A percentile compares a stretch with the other conserved stretches of the same genome.
Conservation (phyloP, 139 green algal species). For the Pleodorina starrii region DNA sequence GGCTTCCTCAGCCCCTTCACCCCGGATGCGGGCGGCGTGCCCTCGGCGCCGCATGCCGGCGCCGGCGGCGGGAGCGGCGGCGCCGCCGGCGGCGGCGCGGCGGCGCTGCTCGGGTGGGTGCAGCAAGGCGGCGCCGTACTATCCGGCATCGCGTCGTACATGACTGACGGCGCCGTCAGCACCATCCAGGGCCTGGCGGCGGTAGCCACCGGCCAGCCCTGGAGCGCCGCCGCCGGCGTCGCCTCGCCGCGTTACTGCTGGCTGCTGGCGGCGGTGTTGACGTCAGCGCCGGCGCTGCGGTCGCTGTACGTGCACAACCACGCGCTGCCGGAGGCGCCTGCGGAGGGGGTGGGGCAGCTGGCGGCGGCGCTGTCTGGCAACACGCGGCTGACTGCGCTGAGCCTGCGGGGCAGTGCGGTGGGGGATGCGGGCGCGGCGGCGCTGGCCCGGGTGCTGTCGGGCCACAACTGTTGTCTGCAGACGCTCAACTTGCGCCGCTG, state of each 20-base stretch:
- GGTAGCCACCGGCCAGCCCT: neutral
- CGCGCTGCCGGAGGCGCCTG: conserved; percentile 2
- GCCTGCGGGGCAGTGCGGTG: conserved; percentile 46
- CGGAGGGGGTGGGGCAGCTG: conserved; percentile 2
- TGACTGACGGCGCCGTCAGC: conserved; percentile 18
- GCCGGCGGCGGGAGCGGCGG: neutral
- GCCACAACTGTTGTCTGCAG: conserved; percentile 10
- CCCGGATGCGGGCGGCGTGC: neutral
- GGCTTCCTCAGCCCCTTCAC: conserved; percentile 34
- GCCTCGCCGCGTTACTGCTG: conserved; percentile 35
- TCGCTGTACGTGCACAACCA: conserved; percentile 49
- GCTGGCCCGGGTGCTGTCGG: conserved; percentile 15
- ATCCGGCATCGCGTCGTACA: neutral
- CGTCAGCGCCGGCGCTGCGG: conserved; percentile 29
- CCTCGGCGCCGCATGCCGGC: neutral
- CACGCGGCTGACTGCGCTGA: conserved; percentile 43
- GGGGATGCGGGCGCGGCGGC: conserved; percentile 32
- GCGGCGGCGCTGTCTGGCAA: conserved; percentile 43
- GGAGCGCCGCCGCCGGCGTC: neutral
- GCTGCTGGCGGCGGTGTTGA: conserved; percentile 41
- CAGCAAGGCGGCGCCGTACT: conserved; percentile 11
- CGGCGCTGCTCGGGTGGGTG: conserved; percentile 15
- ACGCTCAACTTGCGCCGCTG: conserved; percentile 31
- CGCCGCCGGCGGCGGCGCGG: neutral
- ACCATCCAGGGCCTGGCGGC: neutral